Evolutionary conservation across 1,139 yeast species (phyloP).

Genomic region (Pichia sp.): DNA sequence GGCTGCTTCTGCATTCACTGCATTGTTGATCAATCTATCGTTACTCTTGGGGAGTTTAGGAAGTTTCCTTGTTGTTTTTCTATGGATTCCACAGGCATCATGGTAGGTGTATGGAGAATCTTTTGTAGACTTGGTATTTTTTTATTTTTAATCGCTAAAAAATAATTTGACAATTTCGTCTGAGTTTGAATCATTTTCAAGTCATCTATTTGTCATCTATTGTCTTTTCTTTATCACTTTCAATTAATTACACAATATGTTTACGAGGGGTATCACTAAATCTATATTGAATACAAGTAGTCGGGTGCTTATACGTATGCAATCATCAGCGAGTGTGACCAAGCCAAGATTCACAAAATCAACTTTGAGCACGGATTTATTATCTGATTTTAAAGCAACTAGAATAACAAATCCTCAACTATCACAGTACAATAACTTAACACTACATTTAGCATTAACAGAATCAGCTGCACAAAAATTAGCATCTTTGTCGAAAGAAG

Average conservation of each 20-base stretch:
- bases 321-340: neutral
- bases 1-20: constrained; percentile 92
- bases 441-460: constrained; percentile 28
- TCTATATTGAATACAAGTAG: neutral
- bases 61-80: constrained; percentile 57
- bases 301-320: neutral
- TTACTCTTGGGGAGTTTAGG: constrained; percentile 69
- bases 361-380: neutral
- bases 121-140: neutral
- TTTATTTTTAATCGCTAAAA: neutral
- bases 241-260: neutral
- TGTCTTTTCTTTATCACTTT: neutral
- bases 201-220: neutral
- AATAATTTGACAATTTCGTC: neutral
- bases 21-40: constrained; percentile 68
- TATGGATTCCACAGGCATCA: constrained; percentile 4
- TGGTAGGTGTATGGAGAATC: too few relatives aligned
- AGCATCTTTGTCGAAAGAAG: constrained; percentile 48
- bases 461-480: constrained; percentile 34
- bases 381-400: constrained; percentile 26
- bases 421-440: constrained; percentile 29
- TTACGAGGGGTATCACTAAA: neutral
- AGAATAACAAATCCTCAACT: constrained; percentile 28
- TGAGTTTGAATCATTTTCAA: neutral
- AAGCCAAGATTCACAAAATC: constrained; percentile 11